Percentiles rank a stretch among this genome's conserved stretches.
These are phyloP conservation scores for Blastobotrys serpentis DNA, from an alignment of 1,139 yeast genomes.

Conservation along the genomic window DNA sequence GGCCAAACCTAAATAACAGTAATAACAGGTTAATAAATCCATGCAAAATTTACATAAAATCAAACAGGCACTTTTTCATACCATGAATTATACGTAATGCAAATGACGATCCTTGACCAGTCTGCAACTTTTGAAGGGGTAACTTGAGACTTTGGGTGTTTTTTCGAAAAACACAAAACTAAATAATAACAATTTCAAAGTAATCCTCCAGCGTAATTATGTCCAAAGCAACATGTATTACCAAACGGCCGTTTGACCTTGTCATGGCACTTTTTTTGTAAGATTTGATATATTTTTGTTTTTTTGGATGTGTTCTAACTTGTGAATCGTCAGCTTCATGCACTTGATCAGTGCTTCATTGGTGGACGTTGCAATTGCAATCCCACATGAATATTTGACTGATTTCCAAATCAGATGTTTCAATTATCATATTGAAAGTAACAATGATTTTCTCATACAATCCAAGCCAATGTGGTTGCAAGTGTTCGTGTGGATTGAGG, in stretches of 20 bases:
- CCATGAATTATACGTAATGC: too few relatives aligned
- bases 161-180: not conserved
- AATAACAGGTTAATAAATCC: too few relatives aligned
- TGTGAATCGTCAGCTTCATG: constrained; percentile 35
- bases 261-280: constrained; percentile 7
- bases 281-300: not conserved
- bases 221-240: constrained; percentile 3
- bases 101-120: too few relatives aligned
- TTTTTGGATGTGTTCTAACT: not conserved
- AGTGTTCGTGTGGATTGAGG: constrained; percentile 67
- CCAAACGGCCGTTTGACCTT: constrained; percentile 10
- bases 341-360: constrained; percentile 76
- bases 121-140: too few relatives aligned
- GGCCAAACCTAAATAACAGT: constrained; percentile 23
- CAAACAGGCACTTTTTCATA: too few relatives aligned
- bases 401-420: constrained; percentile 50
- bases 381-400: constrained; percentile 54
- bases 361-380: constrained; percentile 69
- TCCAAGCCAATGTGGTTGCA: constrained; percentile 67
- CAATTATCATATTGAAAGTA: constrained; percentile 56
- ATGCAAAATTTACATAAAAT: too few relatives aligned
- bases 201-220: not conserved
- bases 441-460: constrained; percentile 67
- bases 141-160: not conserved
- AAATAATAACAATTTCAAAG: too few relatives aligned